phyloP scores from a whole-genome alignment of 257 asterid species.

The Anisodus acutangulus region DNA sequence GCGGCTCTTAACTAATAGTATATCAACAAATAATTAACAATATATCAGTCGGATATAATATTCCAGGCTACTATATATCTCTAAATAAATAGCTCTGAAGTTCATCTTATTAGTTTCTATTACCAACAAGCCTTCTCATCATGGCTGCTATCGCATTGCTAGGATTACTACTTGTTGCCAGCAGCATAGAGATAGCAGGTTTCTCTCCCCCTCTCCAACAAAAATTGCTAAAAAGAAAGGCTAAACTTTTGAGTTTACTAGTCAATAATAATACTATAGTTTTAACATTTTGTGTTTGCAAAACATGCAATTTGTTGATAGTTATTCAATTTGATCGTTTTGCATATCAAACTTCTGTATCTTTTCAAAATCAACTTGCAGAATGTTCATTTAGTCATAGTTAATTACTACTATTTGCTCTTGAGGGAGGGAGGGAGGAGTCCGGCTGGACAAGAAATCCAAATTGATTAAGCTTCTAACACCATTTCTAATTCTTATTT shows the following conservation, averaged over 20 bases:
- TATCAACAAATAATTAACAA: too few species aligned
- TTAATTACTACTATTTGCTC: background rate
- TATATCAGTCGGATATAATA: too few species aligned
- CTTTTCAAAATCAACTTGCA: background rate
- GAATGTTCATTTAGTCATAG: background rate
- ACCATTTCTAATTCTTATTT: background rate
- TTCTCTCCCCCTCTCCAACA: background rate
- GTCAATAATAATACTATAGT: too few species aligned
- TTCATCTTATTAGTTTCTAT: too few species aligned
- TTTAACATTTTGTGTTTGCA: too few species aligned
- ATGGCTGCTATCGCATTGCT: background rate
- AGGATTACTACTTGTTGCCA: slow-evolving; percentile 14
- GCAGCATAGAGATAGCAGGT: slow-evolving; percentile 23
- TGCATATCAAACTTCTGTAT: background rate
- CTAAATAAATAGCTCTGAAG: too few species aligned
- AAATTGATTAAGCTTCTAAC: background rate
- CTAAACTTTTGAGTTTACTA: background rate
- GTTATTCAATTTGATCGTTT: background rate
- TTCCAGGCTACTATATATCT: too few species aligned
- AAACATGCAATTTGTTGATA: background rate
- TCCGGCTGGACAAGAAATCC: background rate
- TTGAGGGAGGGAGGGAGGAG: background rate
- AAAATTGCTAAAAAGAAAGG: too few species aligned
- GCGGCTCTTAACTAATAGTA: too few species aligned
- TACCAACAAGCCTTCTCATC: background rate